These are phyloP conservation scores for Candida saitoana DNA, from an alignment of 805 yeast genomes.

Conservation along the genomic window DNA sequence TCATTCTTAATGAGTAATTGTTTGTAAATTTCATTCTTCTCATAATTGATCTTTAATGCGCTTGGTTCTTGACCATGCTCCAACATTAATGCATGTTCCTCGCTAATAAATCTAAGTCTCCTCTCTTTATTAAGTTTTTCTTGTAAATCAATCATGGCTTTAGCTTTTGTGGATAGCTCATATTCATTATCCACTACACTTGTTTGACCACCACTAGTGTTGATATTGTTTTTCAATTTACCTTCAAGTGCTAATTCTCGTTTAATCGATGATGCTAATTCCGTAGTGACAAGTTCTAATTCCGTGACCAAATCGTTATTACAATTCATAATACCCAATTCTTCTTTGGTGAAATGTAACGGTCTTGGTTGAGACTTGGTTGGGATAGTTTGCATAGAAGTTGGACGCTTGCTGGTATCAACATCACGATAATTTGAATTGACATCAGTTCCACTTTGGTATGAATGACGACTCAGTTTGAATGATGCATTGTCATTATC, in stretches of 20 bases:
- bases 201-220: slow-evolving; percentile 1
- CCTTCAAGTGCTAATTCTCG: slow-evolving; percentile 63
- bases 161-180: slow-evolving; percentile 13
- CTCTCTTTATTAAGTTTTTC: slow-evolving; percentile 62
- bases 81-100: slow-evolving; percentile 58
- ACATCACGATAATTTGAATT: slow-evolving; percentile 3
- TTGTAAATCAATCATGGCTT: slow-evolving; percentile 43
- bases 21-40: slow-evolving; percentile 49
- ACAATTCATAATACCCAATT: slow-evolving; percentile 57
- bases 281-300: slow-evolving; percentile 64
- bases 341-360: slow-evolving; percentile 50
- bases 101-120: slow-evolving; percentile 61
- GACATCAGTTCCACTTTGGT: slow-evolving; percentile 3
- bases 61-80: slow-evolving; percentile 54
- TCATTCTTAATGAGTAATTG: slow-evolving; percentile 48
- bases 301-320: slow-evolving; percentile 58
- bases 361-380: slow-evolving; percentile 10
- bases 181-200: slow-evolving; percentile 7
- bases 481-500: slow-evolving; percentile 9
- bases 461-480: slow-evolving; percentile 11
- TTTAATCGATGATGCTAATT: slow-evolving; percentile 66
- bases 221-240: slow-evolving; percentile 23
- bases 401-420: slow-evolving; percentile 6
- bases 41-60: slow-evolving; percentile 52
- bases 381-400: slow-evolving; percentile 6